phyloP scores from a whole-genome alignment of 768 basidiomycete genomes.

The Mycena capillaripes region DNA sequence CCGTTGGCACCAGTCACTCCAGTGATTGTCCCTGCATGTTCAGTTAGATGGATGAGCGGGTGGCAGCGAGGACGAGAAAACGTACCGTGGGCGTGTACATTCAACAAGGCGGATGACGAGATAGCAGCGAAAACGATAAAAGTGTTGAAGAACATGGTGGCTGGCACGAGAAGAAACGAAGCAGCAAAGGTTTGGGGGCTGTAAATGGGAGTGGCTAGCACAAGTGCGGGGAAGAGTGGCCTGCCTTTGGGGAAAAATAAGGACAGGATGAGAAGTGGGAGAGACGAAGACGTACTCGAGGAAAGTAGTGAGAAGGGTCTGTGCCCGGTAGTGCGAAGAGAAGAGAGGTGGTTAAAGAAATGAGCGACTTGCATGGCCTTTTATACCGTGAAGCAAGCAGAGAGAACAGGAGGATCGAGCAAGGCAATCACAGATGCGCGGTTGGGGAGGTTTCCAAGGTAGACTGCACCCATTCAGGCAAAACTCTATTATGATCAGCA shows the following conservation, averaged over 20 bases:
- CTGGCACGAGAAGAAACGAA: slow-evolving; percentile 17
- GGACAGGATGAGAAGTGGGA: background rate
- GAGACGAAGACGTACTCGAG: slow-evolving; percentile 1
- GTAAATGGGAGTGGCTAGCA: slow-evolving; percentile 28
- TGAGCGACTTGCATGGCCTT: slow-evolving; percentile 1
- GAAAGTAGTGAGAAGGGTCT: slow-evolving; percentile 21
- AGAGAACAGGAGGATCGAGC: background rate
- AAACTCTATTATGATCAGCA: background rate
- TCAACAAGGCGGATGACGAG: background rate
- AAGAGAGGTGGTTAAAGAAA: slow-evolving; percentile 32
- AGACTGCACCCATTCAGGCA: background rate
- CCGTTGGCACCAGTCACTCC: slow-evolving; percentile 29
- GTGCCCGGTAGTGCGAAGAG: slow-evolving; percentile 18
- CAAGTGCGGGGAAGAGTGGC: slow-evolving; percentile 4
- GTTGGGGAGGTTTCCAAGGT: slow-evolving; percentile 3
- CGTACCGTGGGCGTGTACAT: background rate
- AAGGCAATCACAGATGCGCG: background rate
- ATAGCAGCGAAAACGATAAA: slow-evolving; percentile 3
- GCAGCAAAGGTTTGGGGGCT: background rate
- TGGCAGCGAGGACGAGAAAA: background rate
- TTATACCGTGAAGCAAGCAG: slow-evolving; percentile 17
- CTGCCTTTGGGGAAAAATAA: background rate
- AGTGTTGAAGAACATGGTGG: slow-evolving; percentile 34
- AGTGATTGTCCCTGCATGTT: slow-evolving; percentile 28
- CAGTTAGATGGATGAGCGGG: background rate